Evolutionary conservation across 2,329 filamentous ascomycete genomes (phyloP).

Genomic region (Plectosphaerella sp.): DNA sequence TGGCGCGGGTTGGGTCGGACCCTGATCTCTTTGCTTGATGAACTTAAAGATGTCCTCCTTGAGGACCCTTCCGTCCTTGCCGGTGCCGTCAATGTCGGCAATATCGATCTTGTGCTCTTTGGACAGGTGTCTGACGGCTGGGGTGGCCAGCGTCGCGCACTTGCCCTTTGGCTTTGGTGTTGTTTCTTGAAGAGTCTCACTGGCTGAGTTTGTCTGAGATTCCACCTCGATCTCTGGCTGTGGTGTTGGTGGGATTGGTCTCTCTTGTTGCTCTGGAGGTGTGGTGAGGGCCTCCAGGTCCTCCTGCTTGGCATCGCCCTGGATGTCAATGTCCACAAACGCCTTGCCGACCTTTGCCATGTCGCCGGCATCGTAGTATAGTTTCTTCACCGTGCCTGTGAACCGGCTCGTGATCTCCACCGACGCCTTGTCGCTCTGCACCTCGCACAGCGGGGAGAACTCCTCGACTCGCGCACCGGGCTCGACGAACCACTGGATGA

Average conservation of each 20-base stretch:
- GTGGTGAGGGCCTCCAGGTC: conserved; percentile 35
- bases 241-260: conserved; percentile 15
- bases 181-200: conserved; percentile 9
- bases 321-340: conserved; percentile 91
- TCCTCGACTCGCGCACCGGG: conserved; percentile 94
- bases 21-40: conserved; percentile 46
- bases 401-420: conserved; percentile 94
- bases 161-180: conserved; percentile 46
- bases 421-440: conserved; percentile 94
- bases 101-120: conserved; percentile 80
- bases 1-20: neutral
- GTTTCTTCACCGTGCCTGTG: conserved; percentile 89
- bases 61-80: conserved; percentile 82
- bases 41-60: conserved; percentile 88
- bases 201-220: conserved; percentile 2
- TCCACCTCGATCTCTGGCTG: conserved; percentile 8
- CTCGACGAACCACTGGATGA: conserved; percentile 99
- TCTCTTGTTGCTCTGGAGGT: conserved; percentile 11
- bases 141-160: conserved; percentile 76
- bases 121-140: conserved; percentile 82
- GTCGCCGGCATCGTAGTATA: conserved; percentile 92
- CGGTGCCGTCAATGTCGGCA: conserved; percentile 73
- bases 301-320: conserved; percentile 66
- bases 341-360: conserved; percentile 95
- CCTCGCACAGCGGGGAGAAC: conserved; percentile 96